Conservation (phyloP, 495 filamentous ascomycete genomes). For the Beverwykella pulmonaria region DNA sequence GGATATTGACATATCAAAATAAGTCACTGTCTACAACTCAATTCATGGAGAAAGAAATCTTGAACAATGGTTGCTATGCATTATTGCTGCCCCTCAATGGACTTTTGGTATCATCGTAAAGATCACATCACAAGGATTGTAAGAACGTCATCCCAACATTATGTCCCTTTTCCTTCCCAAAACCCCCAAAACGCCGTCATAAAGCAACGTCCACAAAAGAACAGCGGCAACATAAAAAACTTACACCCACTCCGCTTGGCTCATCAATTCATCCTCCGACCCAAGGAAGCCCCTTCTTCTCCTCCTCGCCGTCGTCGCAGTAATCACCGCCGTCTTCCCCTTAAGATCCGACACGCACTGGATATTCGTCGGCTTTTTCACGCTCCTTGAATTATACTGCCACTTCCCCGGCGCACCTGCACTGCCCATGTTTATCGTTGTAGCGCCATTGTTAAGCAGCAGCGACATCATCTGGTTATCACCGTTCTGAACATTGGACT, state of each 20-base stretch:
- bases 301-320: neutral
- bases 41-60: too few species aligned
- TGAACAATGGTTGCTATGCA: too few species aligned
- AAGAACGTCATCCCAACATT: too few species aligned
- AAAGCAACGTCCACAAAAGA: neutral
- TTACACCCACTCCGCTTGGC: neutral
- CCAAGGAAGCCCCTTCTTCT: neutral
- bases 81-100: too few species aligned
- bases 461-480: constrained; percentile 20
- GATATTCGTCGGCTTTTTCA: constrained; percentile 29
- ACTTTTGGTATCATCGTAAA: too few species aligned
- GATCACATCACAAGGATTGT: too few species aligned
- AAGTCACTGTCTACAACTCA: too few species aligned
- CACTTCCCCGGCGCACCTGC: constrained; percentile 13
- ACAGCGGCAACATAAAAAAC: neutral
- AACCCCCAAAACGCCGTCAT: neutral
- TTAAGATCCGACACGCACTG: constrained; percentile 10
- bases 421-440: constrained; percentile 21
- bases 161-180: too few species aligned
- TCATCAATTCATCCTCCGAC: neutral
- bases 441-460: constrained; percentile 19
- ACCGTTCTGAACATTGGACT: constrained; percentile 32
- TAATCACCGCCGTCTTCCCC: neutral
- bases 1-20: too few species aligned
- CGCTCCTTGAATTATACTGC: constrained; percentile 16